Evolutionary conservation across 306 rosid species (phyloP), one percentile per base, ranked within the genome.

Genomic region (Myrica gale): DNA sequence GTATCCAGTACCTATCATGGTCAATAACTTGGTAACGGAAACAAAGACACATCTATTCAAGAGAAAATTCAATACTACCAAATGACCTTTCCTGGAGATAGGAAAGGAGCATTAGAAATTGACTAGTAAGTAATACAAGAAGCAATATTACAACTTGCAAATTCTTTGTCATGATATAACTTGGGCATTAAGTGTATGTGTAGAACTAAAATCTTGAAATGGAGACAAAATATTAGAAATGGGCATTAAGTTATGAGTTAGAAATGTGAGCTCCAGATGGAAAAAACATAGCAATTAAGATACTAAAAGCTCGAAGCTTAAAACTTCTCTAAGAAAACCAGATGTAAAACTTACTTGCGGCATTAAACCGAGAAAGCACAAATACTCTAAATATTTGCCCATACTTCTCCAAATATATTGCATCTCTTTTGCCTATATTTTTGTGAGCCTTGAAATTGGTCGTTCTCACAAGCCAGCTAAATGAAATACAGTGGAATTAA

Each of bases 281-380:
- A 52, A 54, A 19, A 21, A 21, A 57, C 21, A 20, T 5, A 12
- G 23, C 10, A 37, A n/a, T n/a, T 7, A 9, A 9, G 7, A 26
- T 0, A 16, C 47, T 1, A 61, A 63, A 8, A 15, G 54, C 7
- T 3, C 1, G 17, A 65, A 66, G 50, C 26, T n/a, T 42, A 21
- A 66, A 41, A 42, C 70, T 16, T 26, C 43, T 11, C 17, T 65
- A 3, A 65, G 3, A 65, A 5, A 7, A 41, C 6, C 46, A 7
- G 0, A 13, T 41, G 0, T 19, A 4, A 41, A 77, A 83, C 98
- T 76, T 83, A 94, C 98, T 95, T 95, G 91, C 98, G 97, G 84
- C 98, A 95, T 53, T 0, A 41, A 79, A 32, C n/a, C n/a, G n/a
- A n/a, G n/a, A n/a, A n/a, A n/a, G n/a, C n/a, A n/a, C n/a, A n/a